Base-by-base conservation (phyloP, 164 flowering plant genomes). In the Buxus sempervirens region DNA sequence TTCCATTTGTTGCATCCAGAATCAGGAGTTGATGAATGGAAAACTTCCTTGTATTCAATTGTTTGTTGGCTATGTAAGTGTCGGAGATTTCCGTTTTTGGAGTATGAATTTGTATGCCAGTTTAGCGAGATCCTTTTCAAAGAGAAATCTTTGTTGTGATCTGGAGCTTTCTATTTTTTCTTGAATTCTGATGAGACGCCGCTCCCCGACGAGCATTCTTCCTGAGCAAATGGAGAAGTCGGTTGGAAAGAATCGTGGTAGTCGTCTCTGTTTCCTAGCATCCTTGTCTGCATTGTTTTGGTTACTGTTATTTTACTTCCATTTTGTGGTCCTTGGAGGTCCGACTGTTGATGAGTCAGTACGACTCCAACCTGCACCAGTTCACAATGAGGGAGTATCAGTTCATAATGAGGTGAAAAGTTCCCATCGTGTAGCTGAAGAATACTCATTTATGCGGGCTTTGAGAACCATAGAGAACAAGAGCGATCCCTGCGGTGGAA, bases 401-500 rank as follows among this genome's bases (percentile, higher is more conserved):
- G n/a, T n/a, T n/a, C n/a, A n/a, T n/a, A n/a, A n/a, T n/a, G n/a
- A n/a, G n/a, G n/a, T n/a, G n/a, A n/a, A n/a, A 18, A 55, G 54
- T 9, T 14, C n/a, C 42, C 56, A n/a, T 64, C 23, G 28, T n/a
- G 58, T 70, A 51, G 6, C 54, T 20, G 64, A 74, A 27, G 77
- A 51, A 42, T 86, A 62, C 60, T 84, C 83, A 0, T 93, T 93
- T 66, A 80, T 77, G 84, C 76, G 78, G 69, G 96, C 98, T 0
- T 71, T 93, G 84, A 82, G 81, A 67, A 87, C 90, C 5, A 51
- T 73, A 1, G 94, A 90, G 23, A 91, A 93, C 77, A 89, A 82
- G 80, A 88, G 88, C 65, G 97, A 93, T 79, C 92, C 97, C 0
- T 94, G 98, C 77, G 95, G 90, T 2, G 98, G 98, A 36, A 88